A percentile compares a stretch with the other conserved stretches of the same genome.
Evolutionary conservation across 2,329 filamentous ascomycete species (phyloP).

Genomic region (Nemania abortiva): DNA sequence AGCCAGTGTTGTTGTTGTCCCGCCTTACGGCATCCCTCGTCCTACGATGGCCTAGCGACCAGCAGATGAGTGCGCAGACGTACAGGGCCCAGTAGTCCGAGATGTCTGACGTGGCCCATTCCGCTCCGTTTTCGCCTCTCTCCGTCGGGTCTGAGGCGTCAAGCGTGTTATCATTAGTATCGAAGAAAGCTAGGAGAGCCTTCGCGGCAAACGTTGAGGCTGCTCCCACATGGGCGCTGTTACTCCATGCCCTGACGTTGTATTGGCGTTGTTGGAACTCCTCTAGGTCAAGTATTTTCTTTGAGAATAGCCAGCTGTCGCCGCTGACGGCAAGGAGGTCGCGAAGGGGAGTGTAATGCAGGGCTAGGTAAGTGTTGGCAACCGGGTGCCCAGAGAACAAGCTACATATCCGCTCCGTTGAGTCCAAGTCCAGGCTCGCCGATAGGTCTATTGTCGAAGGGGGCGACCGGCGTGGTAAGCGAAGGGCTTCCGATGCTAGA

Average conservation of each 20-base stretch:
- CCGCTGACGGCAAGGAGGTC: conserved; percentile 69
- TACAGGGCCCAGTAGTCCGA: conserved; percentile 89
- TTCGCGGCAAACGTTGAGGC: conserved; percentile 65
- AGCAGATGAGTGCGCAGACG: conserved; percentile 69
- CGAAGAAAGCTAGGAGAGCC: conserved; percentile 62
- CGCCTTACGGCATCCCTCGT: conserved; percentile 37
- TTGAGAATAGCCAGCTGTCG: conserved; percentile 69
- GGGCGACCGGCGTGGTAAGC: conserved; percentile 43
- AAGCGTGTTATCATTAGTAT: conserved; percentile 42
- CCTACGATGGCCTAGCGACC: conserved; percentile 64
- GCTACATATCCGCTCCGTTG: conserved; percentile 51
- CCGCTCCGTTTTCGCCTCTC: conserved; percentile 27
- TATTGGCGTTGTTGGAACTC: conserved; percentile 62
- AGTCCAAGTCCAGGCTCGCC: conserved; percentile 38
- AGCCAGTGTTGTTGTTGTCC: conserved; percentile 14
- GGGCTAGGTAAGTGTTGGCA: conserved; percentile 67
- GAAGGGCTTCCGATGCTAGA: conserved; percentile 47
- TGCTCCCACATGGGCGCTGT: conserved; percentile 55
- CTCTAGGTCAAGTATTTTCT: conserved; percentile 61
- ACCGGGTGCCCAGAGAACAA: conserved; percentile 61
- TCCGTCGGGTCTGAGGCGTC: conserved; percentile 25
- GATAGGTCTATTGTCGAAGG: conserved; percentile 40
- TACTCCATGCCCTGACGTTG: conserved; percentile 56
- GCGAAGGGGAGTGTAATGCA: conserved; percentile 70
- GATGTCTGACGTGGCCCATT: conserved; percentile 68